Evolutionary conservation across 2,329 filamentous ascomycete genomes (phyloP), one percentile per base, ranked within the genome.

Genomic region (Setomelanomma holmii): DNA sequence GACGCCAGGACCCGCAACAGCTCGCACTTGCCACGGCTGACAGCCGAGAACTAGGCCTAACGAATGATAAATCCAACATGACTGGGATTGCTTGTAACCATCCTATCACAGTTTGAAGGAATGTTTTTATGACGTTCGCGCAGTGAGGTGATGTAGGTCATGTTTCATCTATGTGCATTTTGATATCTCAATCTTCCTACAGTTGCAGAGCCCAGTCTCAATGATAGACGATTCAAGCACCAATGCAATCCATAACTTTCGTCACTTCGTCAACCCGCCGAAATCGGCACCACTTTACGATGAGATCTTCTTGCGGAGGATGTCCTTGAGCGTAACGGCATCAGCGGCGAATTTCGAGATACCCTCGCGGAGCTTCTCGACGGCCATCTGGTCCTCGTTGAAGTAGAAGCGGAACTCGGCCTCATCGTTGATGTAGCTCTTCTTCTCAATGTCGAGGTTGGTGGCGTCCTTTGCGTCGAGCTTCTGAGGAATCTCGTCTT

Each of bases 281-380:
- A 64, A 63, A 61, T 66, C 69, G 65, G 65, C 63, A 24, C 50
- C 49, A 49, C 39, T 66, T 58, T 75, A 76, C 47, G 67, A 63
- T 65, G 75, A 57, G 69, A 98, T 84, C 90, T 97, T 98, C 80
- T 86, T 79, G 84, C 89, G 89, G 74, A 99, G 84, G 73, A 96
- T 93, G 61, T 86, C 85, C 89, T 98, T 98, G 70, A 99, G 88
- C 55, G 91, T 96, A 64, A 93, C 82, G 66, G 95, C 93, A 74
- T 99, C 95, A 67, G 95, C 95, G 53, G 95, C 93, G 74, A 99
- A 99, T 84, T 97, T 97, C 85, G 91, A 96, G 84, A 99, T 99
- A 80, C 95, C 95, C 82, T 99, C 95, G 58, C 93, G 90, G 69
- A 99, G 88, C 89, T 99, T 99, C 89, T 98, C 93, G 65, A 96